phyloP scores from a whole-genome alignment of 768 basidiomycete genomes.

The Floccularia luteovirens region DNA sequence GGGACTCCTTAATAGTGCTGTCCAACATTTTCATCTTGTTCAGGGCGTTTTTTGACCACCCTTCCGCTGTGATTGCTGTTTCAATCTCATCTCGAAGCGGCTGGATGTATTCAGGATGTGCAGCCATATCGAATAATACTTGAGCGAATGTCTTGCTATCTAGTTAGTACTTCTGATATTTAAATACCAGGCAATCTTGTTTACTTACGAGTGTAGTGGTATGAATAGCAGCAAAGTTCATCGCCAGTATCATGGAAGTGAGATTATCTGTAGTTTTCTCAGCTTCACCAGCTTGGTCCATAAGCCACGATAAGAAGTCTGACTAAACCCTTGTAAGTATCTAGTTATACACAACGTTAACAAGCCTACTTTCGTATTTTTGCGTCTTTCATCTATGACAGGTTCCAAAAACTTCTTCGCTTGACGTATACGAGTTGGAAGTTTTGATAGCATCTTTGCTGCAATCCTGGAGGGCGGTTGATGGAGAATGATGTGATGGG shows the following conservation, averaged over 20 bases:
- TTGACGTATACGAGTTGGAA: conserved; percentile 4
- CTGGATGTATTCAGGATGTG: conserved; percentile 15
- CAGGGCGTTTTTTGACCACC: conserved; percentile 18
- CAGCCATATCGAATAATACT: conserved; percentile 17
- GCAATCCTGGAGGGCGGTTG: conserved; percentile 3
- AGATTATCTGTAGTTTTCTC: conserved; percentile 15
- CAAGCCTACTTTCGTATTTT: neutral
- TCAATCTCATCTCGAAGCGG: conserved; percentile 28
- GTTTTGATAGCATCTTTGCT: conserved; percentile 6
- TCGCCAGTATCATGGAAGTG: conserved; percentile 19
- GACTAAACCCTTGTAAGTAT: conserved; percentile 2
- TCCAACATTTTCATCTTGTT: conserved; percentile 26
- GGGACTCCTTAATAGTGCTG: conserved; percentile 32
- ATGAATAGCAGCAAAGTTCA: conserved; percentile 35
- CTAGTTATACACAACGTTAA: neutral
- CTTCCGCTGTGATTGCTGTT: conserved; percentile 15
- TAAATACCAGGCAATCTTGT: neutral
- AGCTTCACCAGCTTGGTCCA: conserved; percentile 16
- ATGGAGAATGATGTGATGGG: neutral
- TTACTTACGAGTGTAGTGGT: conserved; percentile 27
- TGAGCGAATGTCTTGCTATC: conserved; percentile 16
- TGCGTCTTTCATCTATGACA: conserved; percentile 7
- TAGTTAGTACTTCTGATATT: neutral
- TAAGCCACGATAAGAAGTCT: conserved; percentile 15
- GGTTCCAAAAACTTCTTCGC: conserved; percentile 5